A percentile compares a stretch with the other conserved stretches of the same genome.
phyloP scores from a whole-genome alignment of 2,329 filamentous ascomycete species.

The Geoglossum cookeanum region DNA sequence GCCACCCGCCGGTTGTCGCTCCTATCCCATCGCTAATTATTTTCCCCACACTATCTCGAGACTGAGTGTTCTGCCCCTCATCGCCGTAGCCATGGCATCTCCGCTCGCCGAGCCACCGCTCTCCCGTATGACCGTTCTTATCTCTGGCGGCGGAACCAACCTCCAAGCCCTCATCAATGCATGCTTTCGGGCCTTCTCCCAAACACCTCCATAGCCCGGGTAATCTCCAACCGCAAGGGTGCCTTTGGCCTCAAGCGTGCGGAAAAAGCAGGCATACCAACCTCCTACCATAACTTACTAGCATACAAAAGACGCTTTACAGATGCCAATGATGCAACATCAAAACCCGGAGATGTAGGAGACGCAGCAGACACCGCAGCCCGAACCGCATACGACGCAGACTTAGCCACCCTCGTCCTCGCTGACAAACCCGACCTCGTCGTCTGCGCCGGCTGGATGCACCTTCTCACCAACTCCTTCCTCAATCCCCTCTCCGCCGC shows the following conservation, averaged over 20 bases:
- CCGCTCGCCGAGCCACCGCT: conserved; percentile 8
- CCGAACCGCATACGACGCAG: conserved; percentile 53
- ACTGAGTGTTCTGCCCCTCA: background rate
- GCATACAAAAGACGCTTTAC: conserved; percentile 38
- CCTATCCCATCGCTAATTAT: background rate
- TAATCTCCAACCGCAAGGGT: conserved; percentile 45
- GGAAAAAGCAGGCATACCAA: conserved; percentile 42
- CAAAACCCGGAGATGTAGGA: conserved; percentile 15
- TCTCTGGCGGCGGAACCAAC: conserved; percentile 58
- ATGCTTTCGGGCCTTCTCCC: conserved; percentile 28
- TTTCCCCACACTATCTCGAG: background rate
- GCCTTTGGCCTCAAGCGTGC: conserved; percentile 47
- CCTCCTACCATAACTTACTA: conserved; percentile 64
- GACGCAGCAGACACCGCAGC: conserved; percentile 38
- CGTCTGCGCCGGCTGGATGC: conserved; percentile 76
- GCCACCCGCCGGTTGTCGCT: background rate
- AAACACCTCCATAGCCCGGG: conserved; percentile 36
- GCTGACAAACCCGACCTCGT: conserved; percentile 49
- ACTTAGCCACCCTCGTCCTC: conserved; percentile 50
- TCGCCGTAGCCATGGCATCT: background rate
- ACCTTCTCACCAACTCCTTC: conserved; percentile 54
- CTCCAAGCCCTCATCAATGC: conserved; percentile 59
- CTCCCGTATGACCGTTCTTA: conserved; percentile 44
- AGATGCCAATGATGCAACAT: background rate
- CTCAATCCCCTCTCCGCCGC: conserved; percentile 44